These are phyloP conservation scores for Ustilago hordei DNA, from an alignment of 1,284 basidiomycete genomes.

Conservation along the genomic window DNA sequence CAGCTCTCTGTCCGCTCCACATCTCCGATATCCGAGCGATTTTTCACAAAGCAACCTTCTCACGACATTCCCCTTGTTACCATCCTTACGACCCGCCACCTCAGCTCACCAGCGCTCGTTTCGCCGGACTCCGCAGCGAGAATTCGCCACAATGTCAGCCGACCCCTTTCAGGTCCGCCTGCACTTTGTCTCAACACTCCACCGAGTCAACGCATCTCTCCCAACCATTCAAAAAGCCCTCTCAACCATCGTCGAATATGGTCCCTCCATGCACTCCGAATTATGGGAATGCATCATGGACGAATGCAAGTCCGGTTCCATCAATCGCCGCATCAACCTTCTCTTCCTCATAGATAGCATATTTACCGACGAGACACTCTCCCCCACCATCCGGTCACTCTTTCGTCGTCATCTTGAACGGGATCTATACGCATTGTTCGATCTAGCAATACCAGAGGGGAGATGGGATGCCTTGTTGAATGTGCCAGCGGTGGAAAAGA, in stretches of 20 bases:
- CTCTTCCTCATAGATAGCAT: conserved; percentile 90
- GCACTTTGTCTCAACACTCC: conserved; percentile 63
- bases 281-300: conserved; percentile 94
- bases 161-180: conserved; percentile 67
- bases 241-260: conserved; percentile 85
- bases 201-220: conserved; percentile 73
- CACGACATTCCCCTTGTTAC: neutral
- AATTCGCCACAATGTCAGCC: neutral
- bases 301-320: conserved; percentile 83
- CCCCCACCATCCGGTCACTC: conserved; percentile 23
- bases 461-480: conserved; percentile 47
- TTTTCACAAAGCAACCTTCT: neutral
- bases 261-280: conserved; percentile 81
- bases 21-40: conserved; percentile 28
- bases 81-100: neutral
- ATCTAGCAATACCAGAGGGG: conserved; percentile 34
- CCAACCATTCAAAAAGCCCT: conserved; percentile 91
- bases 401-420: conserved; percentile 21
- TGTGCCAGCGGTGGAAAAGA: conserved; percentile 28
- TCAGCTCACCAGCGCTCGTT: neutral
- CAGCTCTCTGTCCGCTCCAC: conserved; percentile 20
- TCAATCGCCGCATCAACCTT: conserved; percentile 91
- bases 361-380: conserved; percentile 51
- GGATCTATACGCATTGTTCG: conserved; percentile 41
- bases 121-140: too few relatives aligned